Evolutionary conservation across 768 basidiomycete genomes (phyloP), one percentile per base, ranked within the genome.

Genomic region (Termitomyces eurrhizus): DNA sequence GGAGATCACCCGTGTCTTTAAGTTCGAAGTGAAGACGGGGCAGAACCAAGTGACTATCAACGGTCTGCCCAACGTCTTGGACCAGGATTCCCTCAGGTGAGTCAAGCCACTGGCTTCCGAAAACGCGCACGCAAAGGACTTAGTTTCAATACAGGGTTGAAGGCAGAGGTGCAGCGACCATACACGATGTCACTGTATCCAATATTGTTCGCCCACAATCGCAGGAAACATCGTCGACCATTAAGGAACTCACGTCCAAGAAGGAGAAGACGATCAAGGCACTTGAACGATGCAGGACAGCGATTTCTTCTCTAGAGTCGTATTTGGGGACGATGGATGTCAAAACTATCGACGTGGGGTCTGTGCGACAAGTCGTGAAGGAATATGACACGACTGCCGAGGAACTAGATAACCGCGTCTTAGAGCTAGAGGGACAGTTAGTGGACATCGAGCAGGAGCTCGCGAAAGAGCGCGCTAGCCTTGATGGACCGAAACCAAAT

Each of bases 111-210:
- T 41, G 13, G 13, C 13, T 11, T 33, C 18, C 7, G 16, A 6
- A 7, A n/a, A 42, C 41, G n/a, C 18, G 41, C 3, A 5, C 7
- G 16, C 11, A 29, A 51, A 21, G 7, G 7, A 39, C 39, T 48
- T 33, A 35, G 12, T 24, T 6, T 18, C 4, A 26, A 18, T 37
- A 21, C 36, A 77, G 75, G 58, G 72, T 75, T 7, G 72, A 75
- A 66, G 75, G 76, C 2, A 66, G 68, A 26, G 75, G 76, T 1
- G 59, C 66, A 8, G 73, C 71, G 21, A 73, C 71, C 7, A 77
- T 76, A 32, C 72, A 76, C 60, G 74, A 77, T 46, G 75, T 77
- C 14, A 67, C 70, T 11, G 37, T 75, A 32, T 68, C 72, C 24
- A 50, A 63, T 57, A 57, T 41, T 18, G 13, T 29, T 41, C 29